Evolutionary conservation across 2,329 filamentous ascomycete genomes (phyloP), one percentile per base, ranked within the genome.

Genomic region (Sclerotinia borealis): DNA sequence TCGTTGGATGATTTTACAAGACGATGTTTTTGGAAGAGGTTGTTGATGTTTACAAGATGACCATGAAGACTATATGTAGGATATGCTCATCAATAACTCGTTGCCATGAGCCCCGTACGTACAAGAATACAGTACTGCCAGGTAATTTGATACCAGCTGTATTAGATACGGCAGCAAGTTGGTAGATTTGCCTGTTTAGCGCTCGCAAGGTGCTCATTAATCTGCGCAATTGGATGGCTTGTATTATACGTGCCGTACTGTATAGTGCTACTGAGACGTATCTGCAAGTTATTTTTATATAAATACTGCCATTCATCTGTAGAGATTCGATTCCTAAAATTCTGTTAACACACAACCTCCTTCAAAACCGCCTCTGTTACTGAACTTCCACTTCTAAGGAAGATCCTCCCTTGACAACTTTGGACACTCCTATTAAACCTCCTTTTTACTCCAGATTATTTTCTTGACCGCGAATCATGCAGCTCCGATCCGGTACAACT

Each of bases 131-230:
- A 27, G 10, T 34, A 34, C 8, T 50, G 17, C 5, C 3, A 19
- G 4, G 17, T 2, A 1, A 13, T 0, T 31, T 29, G 10, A 34
- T 5, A 3, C 7, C n/a, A 9, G 15, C 13, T 25, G 34, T 2
- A 51, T 51, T 25, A 27, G 9, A 9, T 22, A 34, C 29, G 7
- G 13, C 27, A 4, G 10, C 48, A 19, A 50, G 27, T 13, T 50
- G 17, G 13, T 13, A 15, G 9, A 17, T 11, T 22, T 25, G 15
- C 7, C 34, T 25, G 9, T 36, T 15, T 6, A 10, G 11, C 22
- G 15, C 22, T 19, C 25, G 22, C 34, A 34, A 52, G n/a, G 15
- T 1, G 22, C 37, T 52, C 15, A 36, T 9, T 15, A 25, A 52
- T n/a, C 13, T 17, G 31, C 34, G 13, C n/a, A 19, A 22, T 25